Evolutionary conservation across 805 yeast genomes (phyloP).

Genomic region (Candida cerambycidarum): DNA sequence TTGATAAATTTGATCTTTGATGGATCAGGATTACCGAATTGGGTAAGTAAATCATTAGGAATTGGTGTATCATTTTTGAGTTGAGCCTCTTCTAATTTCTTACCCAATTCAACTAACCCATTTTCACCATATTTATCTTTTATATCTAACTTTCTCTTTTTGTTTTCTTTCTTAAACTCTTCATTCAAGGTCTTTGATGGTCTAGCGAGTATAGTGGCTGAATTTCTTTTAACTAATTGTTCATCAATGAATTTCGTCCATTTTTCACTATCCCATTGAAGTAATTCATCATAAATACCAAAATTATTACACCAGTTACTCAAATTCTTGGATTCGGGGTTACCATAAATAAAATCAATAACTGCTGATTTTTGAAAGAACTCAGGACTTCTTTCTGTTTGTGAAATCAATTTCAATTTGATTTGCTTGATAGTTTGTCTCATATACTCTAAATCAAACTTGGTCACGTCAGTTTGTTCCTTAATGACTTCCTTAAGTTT

Average conservation of each 20-base stretch:
- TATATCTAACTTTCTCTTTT: slow-evolving; percentile 50
- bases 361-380: slow-evolving; percentile 66
- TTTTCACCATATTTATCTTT: slow-evolving; percentile 52
- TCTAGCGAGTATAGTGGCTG: slow-evolving; percentile 65
- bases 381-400: slow-evolving; percentile 63
- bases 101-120: slow-evolving; percentile 55
- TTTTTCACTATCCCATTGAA: slow-evolving; percentile 58
- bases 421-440: slow-evolving; percentile 66
- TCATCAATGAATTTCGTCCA: slow-evolving; percentile 62
- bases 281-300: slow-evolving; percentile 57
- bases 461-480: slow-evolving; percentile 48
- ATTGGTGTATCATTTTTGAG: slow-evolving; percentile 70
- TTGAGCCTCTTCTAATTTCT: slow-evolving; percentile 61
- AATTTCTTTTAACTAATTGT: slow-evolving; percentile 58
- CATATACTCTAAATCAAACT: slow-evolving; percentile 65
- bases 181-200: slow-evolving; percentile 69
- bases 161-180: slow-evolving; percentile 49
- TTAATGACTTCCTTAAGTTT: slow-evolving; percentile 51
- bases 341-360: slow-evolving; percentile 78
- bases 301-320: slow-evolving; percentile 53
- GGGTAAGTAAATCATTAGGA: slow-evolving; percentile 62
- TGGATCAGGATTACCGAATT: slow-evolving; percentile 74
- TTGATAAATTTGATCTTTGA: slow-evolving; percentile 68
- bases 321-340: slow-evolving; percentile 57
- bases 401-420: slow-evolving; percentile 58